Base-by-base conservation (phyloP, 2,329 filamentous ascomycete species). In the Trichophyton rubrum region DNA sequence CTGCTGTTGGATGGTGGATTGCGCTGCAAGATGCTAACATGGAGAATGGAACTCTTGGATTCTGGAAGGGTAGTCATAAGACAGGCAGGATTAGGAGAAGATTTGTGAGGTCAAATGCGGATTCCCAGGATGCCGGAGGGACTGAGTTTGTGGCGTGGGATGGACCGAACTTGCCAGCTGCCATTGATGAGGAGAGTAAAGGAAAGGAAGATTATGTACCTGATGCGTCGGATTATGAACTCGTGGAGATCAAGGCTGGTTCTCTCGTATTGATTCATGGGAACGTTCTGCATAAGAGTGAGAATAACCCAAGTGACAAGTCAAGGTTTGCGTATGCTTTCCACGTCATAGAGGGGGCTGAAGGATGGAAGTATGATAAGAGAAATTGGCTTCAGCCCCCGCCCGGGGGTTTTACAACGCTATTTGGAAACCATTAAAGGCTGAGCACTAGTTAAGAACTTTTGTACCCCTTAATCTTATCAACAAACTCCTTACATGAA, bases 271-370 rank as follows among this genome's bases (percentile, higher is more conserved):
- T 99, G 64, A 97, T 99, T 65, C 92, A 99, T 76, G 93, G 93
- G 1, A 97, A 97, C 73, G 76, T 96, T 67, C 72, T 97, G 76
- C 93, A 99, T 75, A 95, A 95, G 83, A 96, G 91, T 71, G 90
- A 96, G 82, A 89, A 82, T 79, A 99, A 99, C 72, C 81, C 83
- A 60, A 95, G 91, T 71, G 75, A 81, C 65, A 92, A 89, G 78
- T 90, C 91, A 22, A 81, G 92, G 66, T 95, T 93, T 71, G 96
- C 96, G 59, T 99, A 97, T 74, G 97, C 93, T 0, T 99, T 97
- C 72, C 93, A 99, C 77, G 83, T 95, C 61, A 97, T 97, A 69
- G 93, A 97, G 75, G 88, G 87, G 0, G 82, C 87, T 20, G 78
- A 85, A 49, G 78, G 73, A 11, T 75, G 73, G 72, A 67, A 77